A percentile compares a stretch with the other conserved stretches of the same genome.
These are phyloP conservation scores for Balamuthia mandrillaris DNA, from an alignment of 208 protist genomes.

Conservation along the genomic window DNA sequence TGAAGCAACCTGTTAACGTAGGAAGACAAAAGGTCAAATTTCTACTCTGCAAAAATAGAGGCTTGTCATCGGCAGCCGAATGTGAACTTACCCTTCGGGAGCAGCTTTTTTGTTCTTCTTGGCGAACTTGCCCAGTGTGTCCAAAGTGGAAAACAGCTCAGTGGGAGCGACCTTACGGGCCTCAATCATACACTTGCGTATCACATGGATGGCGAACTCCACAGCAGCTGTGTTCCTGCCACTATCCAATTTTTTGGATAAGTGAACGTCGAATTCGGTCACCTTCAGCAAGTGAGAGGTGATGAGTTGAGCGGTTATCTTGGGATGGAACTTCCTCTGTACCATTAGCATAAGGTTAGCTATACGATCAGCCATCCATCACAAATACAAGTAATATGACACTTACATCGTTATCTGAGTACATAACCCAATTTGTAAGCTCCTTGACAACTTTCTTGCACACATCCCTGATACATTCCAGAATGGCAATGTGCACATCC, in stretches of 20 bases:
- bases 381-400: conserved; percentile 15
- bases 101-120: conserved; percentile 19
- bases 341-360: background rate
- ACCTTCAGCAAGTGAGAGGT: conserved; percentile 83
- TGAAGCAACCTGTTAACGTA: background rate
- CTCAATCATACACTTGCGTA: conserved; percentile 51
- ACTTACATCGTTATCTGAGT: conserved; percentile 36
- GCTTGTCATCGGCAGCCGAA: conserved; percentile 12
- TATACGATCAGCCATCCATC: conserved; percentile 13
- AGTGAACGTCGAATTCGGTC: conserved; percentile 78
- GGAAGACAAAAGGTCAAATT: background rate
- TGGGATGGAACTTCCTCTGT: conserved; percentile 47
- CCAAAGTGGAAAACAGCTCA: conserved; percentile 45
- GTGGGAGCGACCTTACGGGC: conserved; percentile 22
- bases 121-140: conserved; percentile 52
- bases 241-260: conserved; percentile 65
- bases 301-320: conserved; percentile 61
- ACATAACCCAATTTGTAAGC: conserved; percentile 48
- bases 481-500: conserved; percentile 41
- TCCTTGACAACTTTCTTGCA: conserved; percentile 42
- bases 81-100: conserved; percentile 25
- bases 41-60: too few species aligned
- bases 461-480: conserved; percentile 37
- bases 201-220: conserved; percentile 53
- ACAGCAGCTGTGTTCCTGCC: conserved; percentile 5